Conservation (phyloP, 768 basidiomycete genomes). For the Cyathus striatus region DNA sequence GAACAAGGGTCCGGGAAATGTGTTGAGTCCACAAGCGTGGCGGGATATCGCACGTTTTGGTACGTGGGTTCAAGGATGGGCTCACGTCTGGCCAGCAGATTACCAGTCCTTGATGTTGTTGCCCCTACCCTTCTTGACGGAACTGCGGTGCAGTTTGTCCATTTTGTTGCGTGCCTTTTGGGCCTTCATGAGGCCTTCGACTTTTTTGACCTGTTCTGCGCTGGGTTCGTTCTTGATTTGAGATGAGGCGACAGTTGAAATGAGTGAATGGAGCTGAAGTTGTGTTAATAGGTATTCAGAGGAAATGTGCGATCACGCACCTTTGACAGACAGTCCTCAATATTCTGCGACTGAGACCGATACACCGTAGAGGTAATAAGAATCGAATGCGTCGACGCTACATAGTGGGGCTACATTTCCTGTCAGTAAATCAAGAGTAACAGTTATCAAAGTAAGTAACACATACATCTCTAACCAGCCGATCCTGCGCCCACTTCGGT, state of each 20-base stretch:
- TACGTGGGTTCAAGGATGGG: too few relatives aligned
- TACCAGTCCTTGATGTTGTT: too few relatives aligned
- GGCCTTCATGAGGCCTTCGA: slow-evolving; percentile 36
- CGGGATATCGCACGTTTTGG: too few relatives aligned
- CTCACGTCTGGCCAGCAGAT: too few relatives aligned
- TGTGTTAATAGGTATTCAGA: slow-evolving; percentile 1
- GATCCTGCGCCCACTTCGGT: slow-evolving; percentile 56
- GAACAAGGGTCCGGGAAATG: too few relatives aligned
- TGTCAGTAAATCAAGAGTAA: not conserved
- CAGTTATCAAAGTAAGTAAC: too few relatives aligned
- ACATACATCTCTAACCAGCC: slow-evolving; percentile 45
- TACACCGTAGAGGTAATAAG: slow-evolving; percentile 63
- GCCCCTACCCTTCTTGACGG: slow-evolving; percentile 44
- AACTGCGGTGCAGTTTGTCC: slow-evolving; percentile 51
- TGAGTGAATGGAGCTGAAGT: slow-evolving; percentile 46
- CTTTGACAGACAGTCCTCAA: slow-evolving; percentile 68
- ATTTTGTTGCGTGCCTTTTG: slow-evolving; percentile 41
- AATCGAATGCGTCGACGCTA: slow-evolving; percentile 62
- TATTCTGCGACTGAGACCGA: slow-evolving; percentile 76
- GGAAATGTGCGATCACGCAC: slow-evolving; percentile 23
- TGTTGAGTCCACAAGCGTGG: too few relatives aligned
- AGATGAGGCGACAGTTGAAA: slow-evolving; percentile 41
- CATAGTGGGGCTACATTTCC: slow-evolving; percentile 52
- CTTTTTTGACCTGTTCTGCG: slow-evolving; percentile 49
- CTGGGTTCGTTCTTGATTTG: slow-evolving; percentile 50